Evolutionary conservation across 2,329 filamentous ascomycete species (phyloP), one percentile per base, ranked within the genome.

Genomic region (Aspergillus calidoustus): DNA sequence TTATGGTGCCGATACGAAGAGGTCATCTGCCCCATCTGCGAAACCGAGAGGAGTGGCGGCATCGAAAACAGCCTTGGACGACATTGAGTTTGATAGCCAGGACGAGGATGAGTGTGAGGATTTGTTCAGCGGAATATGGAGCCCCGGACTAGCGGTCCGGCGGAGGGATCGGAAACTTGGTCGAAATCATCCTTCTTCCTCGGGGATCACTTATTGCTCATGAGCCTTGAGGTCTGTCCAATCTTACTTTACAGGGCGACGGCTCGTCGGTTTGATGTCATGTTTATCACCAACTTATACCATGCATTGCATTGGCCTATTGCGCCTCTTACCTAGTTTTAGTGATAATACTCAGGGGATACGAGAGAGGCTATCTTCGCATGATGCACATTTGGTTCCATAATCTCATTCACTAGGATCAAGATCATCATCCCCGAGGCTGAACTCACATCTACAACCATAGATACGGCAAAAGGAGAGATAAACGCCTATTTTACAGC

Each of bases 31-130:
- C 5, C 28, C 28, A 15, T 17, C 34, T 41, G 34, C 25, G 57
- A 52, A 17, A 25, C 41, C 59, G 43, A 59, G 25, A 23, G 60
- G 59, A 25, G 53, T 11, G 23, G 53, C 11, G 41, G 56, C 38
- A 31, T 57, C 59, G n/a, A 63, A 66, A 44, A 41, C 63, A 43
- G 66, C 68, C 13, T 48, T 62, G 13, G 69, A 76, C 43, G 76
- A 79, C n/a, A 64, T 86, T 3, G 83, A 87, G 68, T 89, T 89
- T 69, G 86, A 89, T 69, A 86, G 83, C 60, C 83, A 88, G 74
- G 86, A 89, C 71, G 87, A 89, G 69, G 86, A 89, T 63, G 87
- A 89, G 74, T 89, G 87, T 63, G 87, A 89, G 73, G 86, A 88
- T 72, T 66, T 89, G 31, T 89, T 89, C 69, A 79, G 84, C 17